Base-by-base conservation (phyloP, 2,329 filamentous ascomycete species). In the Fusarium sambucinum region DNA sequence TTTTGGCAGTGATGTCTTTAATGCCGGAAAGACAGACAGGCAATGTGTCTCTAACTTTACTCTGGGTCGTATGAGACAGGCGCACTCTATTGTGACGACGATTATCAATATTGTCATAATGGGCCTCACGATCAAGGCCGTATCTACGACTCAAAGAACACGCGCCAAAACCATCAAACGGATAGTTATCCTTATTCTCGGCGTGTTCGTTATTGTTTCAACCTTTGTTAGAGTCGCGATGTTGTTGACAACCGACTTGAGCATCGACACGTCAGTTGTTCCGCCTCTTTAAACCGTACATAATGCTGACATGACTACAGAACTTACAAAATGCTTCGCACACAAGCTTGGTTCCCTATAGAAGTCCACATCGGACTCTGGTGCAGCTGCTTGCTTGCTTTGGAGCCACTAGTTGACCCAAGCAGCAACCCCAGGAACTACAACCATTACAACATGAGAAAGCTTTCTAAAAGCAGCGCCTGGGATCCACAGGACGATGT, bases 351-450 rank as follows among this genome's bases (percentile, higher is more conserved):
- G 80, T 81, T 79, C 10, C 77, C 80, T 51, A 69, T 81, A 7
- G 80, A 83, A 64, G 74, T 77, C 42, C 80, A 83, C 59, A 71
- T 80, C 42, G 81, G 80, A n/a, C 71, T 83, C 30, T 83, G 80
- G 80, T 79, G 79, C 45, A 74, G 75, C 14, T 82, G 80, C 61
- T 79, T 82, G 38, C 79, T 80, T 6, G 75, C 80, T 3, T 64
- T 82, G 13, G 80, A 82, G 38, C 79, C 80, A 4, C 57, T 82
- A 17, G 59, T 80, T 9, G 77, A 80, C 42, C 16, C 23, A 37
- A 40, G 54, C 35, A 41, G 60, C 53, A 54, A 63, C 27, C 50
- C 61, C 7, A 59, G 55, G 21, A 65, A 47, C 30, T 55, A 51
- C 23, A 21, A 56, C 60, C 44, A 62, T 14, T 67, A 68, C 53